phyloP scores from a whole-genome alignment of 306 rosid genomes.

The Cicer cuneatum region DNA sequence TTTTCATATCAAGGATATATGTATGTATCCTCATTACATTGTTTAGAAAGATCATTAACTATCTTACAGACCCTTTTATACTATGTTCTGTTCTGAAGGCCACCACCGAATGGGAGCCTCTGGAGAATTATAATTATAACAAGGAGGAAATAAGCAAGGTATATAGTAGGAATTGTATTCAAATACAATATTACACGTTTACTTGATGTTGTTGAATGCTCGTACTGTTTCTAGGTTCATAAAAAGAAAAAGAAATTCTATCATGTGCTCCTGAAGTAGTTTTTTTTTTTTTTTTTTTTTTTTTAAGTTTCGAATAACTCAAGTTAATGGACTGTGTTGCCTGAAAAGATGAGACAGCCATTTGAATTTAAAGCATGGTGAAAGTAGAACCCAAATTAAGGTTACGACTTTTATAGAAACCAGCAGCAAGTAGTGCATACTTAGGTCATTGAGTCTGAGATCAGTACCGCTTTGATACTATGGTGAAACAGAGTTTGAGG shows the following conservation, averaged over 20 bases:
- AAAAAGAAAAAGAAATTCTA: slow-evolving; percentile 29
- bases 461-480: not conserved
- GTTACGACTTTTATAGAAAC: not conserved
- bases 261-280: not conserved
- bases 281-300: slow-evolving; percentile 21
- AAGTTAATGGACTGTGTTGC: slow-evolving; percentile 5
- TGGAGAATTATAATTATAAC: slow-evolving; percentile 75
- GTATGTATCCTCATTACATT: slow-evolving; percentile 2
- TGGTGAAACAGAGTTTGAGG: not conserved
- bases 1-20: slow-evolving; percentile 25
- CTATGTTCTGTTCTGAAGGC: slow-evolving; percentile 62
- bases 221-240: slow-evolving; percentile 15
- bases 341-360: not conserved
- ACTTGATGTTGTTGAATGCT: slow-evolving; percentile 37
- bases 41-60: slow-evolving; percentile 24
- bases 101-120: slow-evolving; percentile 58
- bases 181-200: slow-evolving; percentile 32
- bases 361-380: not conserved
- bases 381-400: not conserved
- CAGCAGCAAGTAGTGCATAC: slow-evolving; percentile 1
- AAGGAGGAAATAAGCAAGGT: slow-evolving; percentile 98
- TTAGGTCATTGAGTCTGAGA: slow-evolving; percentile 13
- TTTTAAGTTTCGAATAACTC: slow-evolving; percentile 6
- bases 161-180: slow-evolving; percentile 36
- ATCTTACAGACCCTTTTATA: slow-evolving; percentile 39